A percentile compares a stretch with the other conserved stretches of the same genome.
Evolutionary conservation across 2,329 filamentous ascomycete genomes (phyloP).

Genomic region (Lanzia echinophila): DNA sequence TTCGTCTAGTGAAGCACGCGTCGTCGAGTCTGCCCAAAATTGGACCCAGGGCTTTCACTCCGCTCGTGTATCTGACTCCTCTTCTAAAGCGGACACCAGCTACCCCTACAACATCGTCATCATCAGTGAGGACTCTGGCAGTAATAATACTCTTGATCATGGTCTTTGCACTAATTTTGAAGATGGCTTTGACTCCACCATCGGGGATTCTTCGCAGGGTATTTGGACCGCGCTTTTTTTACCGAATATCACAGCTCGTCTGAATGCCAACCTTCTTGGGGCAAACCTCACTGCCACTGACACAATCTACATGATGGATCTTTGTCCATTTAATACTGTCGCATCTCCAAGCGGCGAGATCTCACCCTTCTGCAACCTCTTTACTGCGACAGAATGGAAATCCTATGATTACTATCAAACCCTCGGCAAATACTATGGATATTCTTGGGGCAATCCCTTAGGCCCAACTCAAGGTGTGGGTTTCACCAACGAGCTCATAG

Average conservation of each 20-base stretch:
- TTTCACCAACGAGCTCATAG: constrained; percentile 80
- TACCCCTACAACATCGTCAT: constrained; percentile 53
- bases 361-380: constrained; percentile 71
- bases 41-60: constrained; percentile 69
- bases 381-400: constrained; percentile 66
- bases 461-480: constrained; percentile 82
- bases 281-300: constrained; percentile 57
- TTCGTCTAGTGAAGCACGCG: constrained; percentile 61
- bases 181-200: constrained; percentile 42
- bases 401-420: constrained; percentile 76
- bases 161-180: constrained; percentile 67
- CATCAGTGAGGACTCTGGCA: constrained; percentile 57
- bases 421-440: constrained; percentile 80
- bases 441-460: constrained; percentile 67
- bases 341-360: constrained; percentile 47
- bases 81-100: constrained; percentile 33
- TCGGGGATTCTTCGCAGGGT: constrained; percentile 45
- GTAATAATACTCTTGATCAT: constrained; percentile 80
- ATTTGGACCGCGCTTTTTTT: constrained; percentile 59
- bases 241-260: constrained; percentile 57
- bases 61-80: constrained; percentile 35
- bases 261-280: constrained; percentile 63
- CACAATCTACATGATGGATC: constrained; percentile 72
- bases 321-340: constrained; percentile 83
- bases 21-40: constrained; percentile 66